These are phyloP conservation scores for Leishmania turanica DNA, from an alignment of 208 protist species.

Conservation along the genomic window DNA sequence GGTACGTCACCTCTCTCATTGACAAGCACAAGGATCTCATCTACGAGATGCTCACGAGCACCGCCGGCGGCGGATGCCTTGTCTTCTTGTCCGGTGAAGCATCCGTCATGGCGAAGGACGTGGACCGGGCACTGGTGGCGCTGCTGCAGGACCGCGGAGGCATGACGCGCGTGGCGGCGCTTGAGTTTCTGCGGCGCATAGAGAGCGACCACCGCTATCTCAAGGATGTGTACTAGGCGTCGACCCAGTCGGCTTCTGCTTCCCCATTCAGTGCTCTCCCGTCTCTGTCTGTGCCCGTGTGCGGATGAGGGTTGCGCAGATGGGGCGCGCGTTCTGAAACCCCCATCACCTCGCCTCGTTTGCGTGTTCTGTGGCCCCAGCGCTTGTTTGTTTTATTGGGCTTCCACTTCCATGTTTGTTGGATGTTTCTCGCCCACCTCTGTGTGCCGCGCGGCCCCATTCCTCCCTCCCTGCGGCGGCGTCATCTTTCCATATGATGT, in stretches of 20 bases:
- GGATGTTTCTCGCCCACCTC: neutral
- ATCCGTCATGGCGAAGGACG: conserved; percentile 90
- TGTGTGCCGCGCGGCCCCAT: neutral
- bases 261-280: neutral
- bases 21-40: conserved; percentile 69
- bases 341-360: neutral
- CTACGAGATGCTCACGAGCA: conserved; percentile 47
- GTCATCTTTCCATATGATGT: neutral
- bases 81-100: conserved; percentile 94
- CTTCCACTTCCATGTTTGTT: conserved; percentile 1
- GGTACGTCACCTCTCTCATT: conserved; percentile 91
- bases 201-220: conserved; percentile 77
- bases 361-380: neutral
- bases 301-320: neutral
- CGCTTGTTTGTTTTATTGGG: neutral
- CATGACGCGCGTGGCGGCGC: conserved; percentile 60
- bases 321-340: neutral
- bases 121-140: conserved; percentile 79
- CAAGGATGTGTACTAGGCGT: conserved; percentile 92
- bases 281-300: neutral
- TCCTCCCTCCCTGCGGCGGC: neutral
- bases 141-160: conserved; percentile 67
- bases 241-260: neutral
- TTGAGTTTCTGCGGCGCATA: conserved; percentile 78
- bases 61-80: conserved; percentile 38